A percentile compares a stretch with the other conserved stretches of the same genome.
These are phyloP conservation scores for Penicillium chermesinum DNA, from an alignment of 495 filamentous ascomycete species.

Conservation along the genomic window DNA sequence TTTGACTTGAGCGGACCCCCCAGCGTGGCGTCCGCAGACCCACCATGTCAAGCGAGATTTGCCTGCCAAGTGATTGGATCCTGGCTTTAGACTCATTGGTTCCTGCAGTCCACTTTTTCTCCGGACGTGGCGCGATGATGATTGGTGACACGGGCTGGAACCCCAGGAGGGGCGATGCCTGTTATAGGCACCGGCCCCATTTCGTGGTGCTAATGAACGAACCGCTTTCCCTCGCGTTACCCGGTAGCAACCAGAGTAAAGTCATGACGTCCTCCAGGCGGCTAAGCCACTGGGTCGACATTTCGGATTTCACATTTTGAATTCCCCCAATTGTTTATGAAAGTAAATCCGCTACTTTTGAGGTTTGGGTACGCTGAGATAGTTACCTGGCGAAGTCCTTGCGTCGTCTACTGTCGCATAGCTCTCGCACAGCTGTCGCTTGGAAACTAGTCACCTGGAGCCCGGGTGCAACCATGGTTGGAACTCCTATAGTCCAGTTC, in stretches of 20 bases:
- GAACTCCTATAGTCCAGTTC: neutral
- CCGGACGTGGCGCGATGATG: constrained; percentile 22
- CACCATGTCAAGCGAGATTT: constrained; percentile 17
- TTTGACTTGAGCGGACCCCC: constrained; percentile 8
- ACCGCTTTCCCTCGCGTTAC: constrained; percentile 15
- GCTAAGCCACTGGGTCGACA: neutral
- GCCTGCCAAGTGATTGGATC: constrained; percentile 8
- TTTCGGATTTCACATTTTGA: no score
- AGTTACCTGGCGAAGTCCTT: no score
- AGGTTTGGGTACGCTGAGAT: no score
- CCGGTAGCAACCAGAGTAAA: constrained; percentile 19
- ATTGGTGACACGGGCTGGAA: constrained; percentile 25
- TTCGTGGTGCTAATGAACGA: constrained; percentile 6
- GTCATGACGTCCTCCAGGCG: constrained; percentile 26
- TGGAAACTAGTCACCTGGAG: no score
- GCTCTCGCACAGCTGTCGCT: no score
- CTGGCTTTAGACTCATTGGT: constrained; percentile 16
- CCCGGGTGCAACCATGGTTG: no score
- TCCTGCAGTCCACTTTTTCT: constrained; percentile 26
- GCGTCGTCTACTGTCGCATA: no score
- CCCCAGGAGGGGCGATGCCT: constrained; percentile 20
- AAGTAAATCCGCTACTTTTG: no score
- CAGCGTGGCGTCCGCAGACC: constrained; percentile 16
- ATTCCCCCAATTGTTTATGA: no score
- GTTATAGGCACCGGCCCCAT: constrained; percentile 4